These are phyloP conservation scores for Antitrichia curtipendula DNA, from an alignment of 225 moss, liverwort and hornwort genomes.

Conservation along the genomic window DNA sequence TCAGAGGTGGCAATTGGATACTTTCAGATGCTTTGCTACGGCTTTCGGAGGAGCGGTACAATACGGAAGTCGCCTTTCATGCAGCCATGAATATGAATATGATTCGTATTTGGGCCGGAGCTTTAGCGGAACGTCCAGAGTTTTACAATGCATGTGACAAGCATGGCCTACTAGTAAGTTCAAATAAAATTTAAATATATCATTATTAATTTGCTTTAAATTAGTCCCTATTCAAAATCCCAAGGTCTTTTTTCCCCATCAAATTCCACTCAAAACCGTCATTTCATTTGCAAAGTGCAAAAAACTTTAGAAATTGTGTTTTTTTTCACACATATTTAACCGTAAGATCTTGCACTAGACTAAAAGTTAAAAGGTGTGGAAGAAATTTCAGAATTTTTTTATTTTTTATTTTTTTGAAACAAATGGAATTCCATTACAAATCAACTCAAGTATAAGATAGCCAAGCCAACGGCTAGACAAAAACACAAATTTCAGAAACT, in stretches of 20 bases:
- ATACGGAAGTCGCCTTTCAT: conserved; percentile 59
- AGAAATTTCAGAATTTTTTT: too few relatives aligned
- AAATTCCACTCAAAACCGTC: background rate
- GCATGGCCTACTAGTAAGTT: conserved; percentile 55
- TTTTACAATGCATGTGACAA: conserved; percentile 79
- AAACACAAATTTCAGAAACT: too few relatives aligned
- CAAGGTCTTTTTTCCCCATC: background rate
- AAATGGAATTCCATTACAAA: too few relatives aligned
- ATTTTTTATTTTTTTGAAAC: too few relatives aligned
- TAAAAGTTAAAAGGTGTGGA: background rate
- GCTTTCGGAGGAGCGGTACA: conserved; percentile 56
- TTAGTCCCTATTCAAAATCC: accelerated
- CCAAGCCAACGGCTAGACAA: too few relatives aligned
- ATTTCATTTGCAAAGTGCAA: background rate
- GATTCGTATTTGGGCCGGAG: conserved; percentile 84
- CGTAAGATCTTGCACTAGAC: background rate
- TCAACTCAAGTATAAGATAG: too few relatives aligned
- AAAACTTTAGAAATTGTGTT: background rate
- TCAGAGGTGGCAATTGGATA: conserved; percentile 78
- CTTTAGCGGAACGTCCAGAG: conserved; percentile 59
- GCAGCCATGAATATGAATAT: conserved; percentile 91
- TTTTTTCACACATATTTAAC: background rate
- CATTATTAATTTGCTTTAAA: background rate
- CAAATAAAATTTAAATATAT: background rate
- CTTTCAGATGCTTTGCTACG: conserved; percentile 71